Evolutionary conservation across 306 rosid species (phyloP).

Genomic region (Trifolium repens): DNA sequence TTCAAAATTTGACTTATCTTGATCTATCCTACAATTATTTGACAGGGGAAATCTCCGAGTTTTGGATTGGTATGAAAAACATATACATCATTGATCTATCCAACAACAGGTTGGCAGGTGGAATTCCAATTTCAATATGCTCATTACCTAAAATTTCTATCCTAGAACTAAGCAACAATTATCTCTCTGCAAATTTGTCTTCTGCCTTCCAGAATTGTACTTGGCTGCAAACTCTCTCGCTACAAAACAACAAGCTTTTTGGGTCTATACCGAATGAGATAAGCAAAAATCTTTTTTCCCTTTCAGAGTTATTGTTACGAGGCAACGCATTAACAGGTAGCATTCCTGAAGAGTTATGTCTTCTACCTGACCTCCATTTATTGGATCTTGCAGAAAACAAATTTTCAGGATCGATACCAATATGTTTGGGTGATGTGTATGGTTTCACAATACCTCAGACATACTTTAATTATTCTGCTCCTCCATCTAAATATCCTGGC

Average conservation of each 20-base stretch:
- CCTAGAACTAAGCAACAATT: not conserved
- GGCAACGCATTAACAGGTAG: not conserved
- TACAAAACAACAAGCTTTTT: not conserved
- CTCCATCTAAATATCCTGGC: not conserved
- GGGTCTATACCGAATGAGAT: not conserved
- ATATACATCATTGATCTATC: not conserved
- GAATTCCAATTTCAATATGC: not conserved
- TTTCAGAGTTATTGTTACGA: not conserved
- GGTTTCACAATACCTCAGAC: not conserved
- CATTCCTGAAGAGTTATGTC: not conserved
- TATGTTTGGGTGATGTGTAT: not conserved
- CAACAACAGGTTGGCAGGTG: not conserved
- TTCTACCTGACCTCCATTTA: not conserved
- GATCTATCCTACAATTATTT: not conserved
- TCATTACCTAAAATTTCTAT: not conserved
- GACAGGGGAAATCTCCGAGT: not conserved
- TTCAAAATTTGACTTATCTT: not conserved
- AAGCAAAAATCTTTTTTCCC: not conserved
- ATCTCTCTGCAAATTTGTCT: not conserved
- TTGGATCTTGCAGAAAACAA: not conserved
- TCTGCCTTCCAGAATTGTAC: not conserved
- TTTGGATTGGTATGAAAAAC: not conserved
- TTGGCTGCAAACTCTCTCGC: not conserved
- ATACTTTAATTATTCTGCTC: too few species aligned
- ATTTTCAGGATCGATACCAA: not conserved